Evolutionary conservation across 2,329 filamentous ascomycete genomes (phyloP).

Genomic region (Biscogniauxia sp.): DNA sequence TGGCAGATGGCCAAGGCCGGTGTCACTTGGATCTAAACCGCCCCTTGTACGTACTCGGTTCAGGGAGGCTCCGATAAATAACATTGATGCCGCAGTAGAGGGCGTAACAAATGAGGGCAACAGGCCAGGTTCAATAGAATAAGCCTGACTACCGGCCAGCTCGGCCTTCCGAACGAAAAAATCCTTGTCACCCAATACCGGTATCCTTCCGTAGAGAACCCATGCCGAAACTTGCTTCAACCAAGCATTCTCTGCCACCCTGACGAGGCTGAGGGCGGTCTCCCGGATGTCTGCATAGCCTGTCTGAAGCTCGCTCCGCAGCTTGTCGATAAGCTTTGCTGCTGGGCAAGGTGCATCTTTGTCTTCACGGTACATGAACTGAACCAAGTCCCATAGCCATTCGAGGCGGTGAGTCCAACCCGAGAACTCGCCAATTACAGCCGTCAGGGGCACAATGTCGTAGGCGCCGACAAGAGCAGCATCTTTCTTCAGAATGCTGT

Average conservation of each 20-base stretch:
- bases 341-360: constrained; percentile 55
- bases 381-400: constrained; percentile 76
- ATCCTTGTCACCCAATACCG: constrained; percentile 73
- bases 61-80: constrained; percentile 87
- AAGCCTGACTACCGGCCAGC: constrained; percentile 52
- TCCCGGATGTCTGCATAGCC: constrained; percentile 85
- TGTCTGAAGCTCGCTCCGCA: constrained; percentile 76
- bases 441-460: constrained; percentile 87
- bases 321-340: constrained; percentile 71
- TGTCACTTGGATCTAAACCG: constrained; percentile 41
- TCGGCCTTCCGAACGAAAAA: constrained; percentile 71
- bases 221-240: constrained; percentile 85
- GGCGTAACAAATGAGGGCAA: constrained; percentile 77
- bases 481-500: constrained; percentile 71
- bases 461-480: constrained; percentile 83
- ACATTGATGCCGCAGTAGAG: constrained; percentile 74
- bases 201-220: constrained; percentile 84
- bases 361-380: constrained; percentile 59
- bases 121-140: constrained; percentile 55
- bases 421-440: constrained; percentile 80
- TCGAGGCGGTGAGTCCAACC: constrained; percentile 81
- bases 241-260: constrained; percentile 84
- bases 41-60: constrained; percentile 71
- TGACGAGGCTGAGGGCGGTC: constrained; percentile 70
- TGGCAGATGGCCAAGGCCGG: constrained; percentile 60